Conservation (phyloP, 768 basidiomycete genomes). For the Xerocomus potaroensis region DNA sequence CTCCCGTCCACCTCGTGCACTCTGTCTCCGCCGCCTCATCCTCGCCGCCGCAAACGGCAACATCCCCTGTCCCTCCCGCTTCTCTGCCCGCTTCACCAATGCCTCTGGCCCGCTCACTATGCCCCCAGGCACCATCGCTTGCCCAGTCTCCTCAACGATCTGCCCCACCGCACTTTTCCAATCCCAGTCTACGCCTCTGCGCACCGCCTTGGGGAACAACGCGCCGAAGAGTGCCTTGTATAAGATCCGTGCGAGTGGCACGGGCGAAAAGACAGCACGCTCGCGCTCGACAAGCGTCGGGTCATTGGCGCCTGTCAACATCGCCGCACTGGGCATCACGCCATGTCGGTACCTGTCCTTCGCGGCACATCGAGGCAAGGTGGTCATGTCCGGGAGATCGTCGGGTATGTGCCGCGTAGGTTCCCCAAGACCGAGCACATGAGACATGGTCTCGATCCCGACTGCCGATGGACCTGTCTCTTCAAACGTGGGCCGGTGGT, state of each 20-base stretch:
- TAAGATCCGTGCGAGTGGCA: conserved; percentile 22
- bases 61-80: not conserved
- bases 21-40: conserved; percentile 18
- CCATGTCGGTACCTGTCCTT: conserved; percentile 11
- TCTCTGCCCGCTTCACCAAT: not conserved
- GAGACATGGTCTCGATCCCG: conserved; percentile 14
- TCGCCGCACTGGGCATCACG: no score
- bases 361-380: not conserved
- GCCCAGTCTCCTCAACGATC: conserved; percentile 17
- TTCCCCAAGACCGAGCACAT: conserved; percentile 21
- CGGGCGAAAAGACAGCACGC: conserved; percentile 14
- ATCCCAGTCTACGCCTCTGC: conserved; percentile 17
- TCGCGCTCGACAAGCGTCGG: not conserved
- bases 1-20: conserved; percentile 19
- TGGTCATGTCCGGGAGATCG: conserved; percentile 3
- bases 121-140: conserved; percentile 18
- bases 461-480: conserved; percentile 5
- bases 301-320: conserved; percentile 15
- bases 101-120: not conserved
- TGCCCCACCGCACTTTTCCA: conserved; percentile 15
- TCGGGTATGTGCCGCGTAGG: not conserved
- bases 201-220: conserved; percentile 20
- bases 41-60: conserved; percentile 25
- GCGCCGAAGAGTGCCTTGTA: conserved; percentile 16
- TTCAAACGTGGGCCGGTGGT: not conserved